These are phyloP conservation scores for Kazachstania psychrophila DNA, from an alignment of 805 yeast genomes.

Conservation along the genomic window DNA sequence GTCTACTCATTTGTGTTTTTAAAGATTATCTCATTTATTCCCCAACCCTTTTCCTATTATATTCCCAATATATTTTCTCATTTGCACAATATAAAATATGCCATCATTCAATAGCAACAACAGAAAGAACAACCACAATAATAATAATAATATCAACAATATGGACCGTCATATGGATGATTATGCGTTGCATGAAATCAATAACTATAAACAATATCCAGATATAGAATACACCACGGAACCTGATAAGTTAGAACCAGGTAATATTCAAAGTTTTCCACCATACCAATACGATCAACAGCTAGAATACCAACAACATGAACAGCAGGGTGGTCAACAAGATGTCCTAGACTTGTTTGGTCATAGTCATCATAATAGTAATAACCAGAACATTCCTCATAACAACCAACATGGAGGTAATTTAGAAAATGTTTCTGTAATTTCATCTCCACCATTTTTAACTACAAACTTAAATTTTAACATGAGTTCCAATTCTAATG, in stretches of 20 bases:
- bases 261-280: not conserved
- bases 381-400: not conserved
- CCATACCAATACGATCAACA: not conserved
- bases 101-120: not conserved
- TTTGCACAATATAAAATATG: too few species aligned
- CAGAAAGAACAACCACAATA: not conserved
- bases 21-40: too few species aligned
- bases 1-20: too few species aligned
- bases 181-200: not conserved
- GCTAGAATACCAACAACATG: not conserved
- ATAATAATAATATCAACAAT: not conserved
- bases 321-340: not conserved
- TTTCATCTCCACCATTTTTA: not conserved
- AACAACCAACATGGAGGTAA: too few species aligned
- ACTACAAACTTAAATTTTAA: not conserved
- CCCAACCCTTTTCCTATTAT: too few species aligned
- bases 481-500: not conserved
- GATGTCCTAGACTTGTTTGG: not conserved
- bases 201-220: not conserved
- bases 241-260: not conserved
- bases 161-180: not conserved
- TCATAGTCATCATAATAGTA: not conserved
- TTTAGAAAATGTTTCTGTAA: not conserved
- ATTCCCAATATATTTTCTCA: too few species aligned
- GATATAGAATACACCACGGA: conserved; percentile 1